These are phyloP conservation scores for Komagataella phaffii DNA, from an alignment of 805 yeast species.

Conservation along the genomic window DNA sequence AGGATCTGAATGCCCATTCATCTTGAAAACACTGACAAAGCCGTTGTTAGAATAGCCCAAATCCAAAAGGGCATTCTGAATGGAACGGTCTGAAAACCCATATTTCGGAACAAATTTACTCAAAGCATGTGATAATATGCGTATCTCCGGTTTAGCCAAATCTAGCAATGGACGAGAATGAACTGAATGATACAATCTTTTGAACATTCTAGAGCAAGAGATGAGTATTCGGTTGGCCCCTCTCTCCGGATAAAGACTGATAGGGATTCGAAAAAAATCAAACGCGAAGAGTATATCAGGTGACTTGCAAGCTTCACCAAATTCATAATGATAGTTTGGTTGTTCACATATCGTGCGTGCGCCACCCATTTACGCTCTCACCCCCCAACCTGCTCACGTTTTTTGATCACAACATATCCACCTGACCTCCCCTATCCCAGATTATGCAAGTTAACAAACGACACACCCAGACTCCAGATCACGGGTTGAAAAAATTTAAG, in stretches of 20 bases:
- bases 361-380: neutral
- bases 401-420: neutral
- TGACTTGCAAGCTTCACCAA: neutral
- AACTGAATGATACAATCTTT: conserved; percentile 23
- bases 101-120: conserved; percentile 23
- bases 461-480: neutral
- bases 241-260: neutral
- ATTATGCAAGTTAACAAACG: neutral
- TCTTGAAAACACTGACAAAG: conserved; percentile 24
- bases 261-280: neutral
- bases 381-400: neutral
- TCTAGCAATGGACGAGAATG: conserved; percentile 22
- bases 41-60: conserved; percentile 26
- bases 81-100: conserved; percentile 29
- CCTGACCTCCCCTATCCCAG: neutral
- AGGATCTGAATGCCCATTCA: conserved; percentile 7
- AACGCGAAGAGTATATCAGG: neutral
- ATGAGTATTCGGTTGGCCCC: neutral
- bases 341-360: neutral
- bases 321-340: too few species aligned
- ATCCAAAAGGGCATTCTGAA: conserved; percentile 28
- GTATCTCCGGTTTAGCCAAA: conserved; percentile 21
- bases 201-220: conserved; percentile 11
- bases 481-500: neutral
- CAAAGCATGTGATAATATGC: conserved; percentile 19